Conservation (phyloP, 164 flowering plant genomes). For the Echeveria elegans region DNA sequence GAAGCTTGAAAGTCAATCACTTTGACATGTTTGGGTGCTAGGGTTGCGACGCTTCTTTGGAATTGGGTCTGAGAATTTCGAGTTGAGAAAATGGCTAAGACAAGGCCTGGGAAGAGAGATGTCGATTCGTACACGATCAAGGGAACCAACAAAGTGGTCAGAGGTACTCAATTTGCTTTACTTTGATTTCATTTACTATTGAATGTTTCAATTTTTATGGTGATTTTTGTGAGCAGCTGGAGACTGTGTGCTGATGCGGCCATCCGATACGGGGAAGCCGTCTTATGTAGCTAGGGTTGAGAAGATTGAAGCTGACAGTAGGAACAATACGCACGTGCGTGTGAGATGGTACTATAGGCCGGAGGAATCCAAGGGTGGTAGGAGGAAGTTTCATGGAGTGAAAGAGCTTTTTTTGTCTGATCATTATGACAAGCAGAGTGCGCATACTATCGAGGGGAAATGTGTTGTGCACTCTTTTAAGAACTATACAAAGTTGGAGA, state of each 20-base stretch:
- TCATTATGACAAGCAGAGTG: slow-evolving; percentile 27
- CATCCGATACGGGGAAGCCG: slow-evolving; percentile 17
- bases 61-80: background rate
- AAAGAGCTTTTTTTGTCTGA: too few relatives aligned
- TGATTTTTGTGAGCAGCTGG: slow-evolving; percentile 23
- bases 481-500: too few relatives aligned
- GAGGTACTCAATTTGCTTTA: too few relatives aligned
- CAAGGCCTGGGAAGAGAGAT: too few relatives aligned
- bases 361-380: too few relatives aligned
- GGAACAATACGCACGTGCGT: too few relatives aligned
- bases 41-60: background rate
- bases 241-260: slow-evolving; percentile 27
- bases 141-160: slow-evolving; percentile 9
- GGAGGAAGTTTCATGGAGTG: too few relatives aligned
- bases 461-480: too few relatives aligned
- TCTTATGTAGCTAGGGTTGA: slow-evolving; percentile 25
- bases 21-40: background rate
- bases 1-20: background rate
- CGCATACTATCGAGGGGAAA: slow-evolving; percentile 25
- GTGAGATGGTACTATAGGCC: too few relatives aligned
- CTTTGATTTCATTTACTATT: background rate
- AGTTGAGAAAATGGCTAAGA: slow-evolving; percentile 8
- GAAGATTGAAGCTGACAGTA: too few relatives aligned
- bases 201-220: background rate
- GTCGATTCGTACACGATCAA: too few relatives aligned